Evolutionary conservation across 495 filamentous ascomycete genomes (phyloP), one percentile per base, ranked within the genome.

Genomic region (Aspergillus sclerotioniger): DNA sequence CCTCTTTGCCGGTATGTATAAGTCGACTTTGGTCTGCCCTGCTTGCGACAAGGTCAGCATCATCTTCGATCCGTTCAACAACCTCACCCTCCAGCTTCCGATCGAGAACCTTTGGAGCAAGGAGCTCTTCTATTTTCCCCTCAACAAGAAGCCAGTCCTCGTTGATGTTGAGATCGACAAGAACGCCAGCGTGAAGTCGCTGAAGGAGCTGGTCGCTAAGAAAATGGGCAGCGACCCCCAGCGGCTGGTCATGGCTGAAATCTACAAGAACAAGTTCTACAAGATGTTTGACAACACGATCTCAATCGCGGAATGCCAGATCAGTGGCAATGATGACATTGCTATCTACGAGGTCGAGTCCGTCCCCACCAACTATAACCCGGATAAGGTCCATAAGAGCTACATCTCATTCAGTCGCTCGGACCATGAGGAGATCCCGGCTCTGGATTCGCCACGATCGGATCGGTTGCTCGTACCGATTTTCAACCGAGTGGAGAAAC

Each of bases 31-130:
- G 43, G 84, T 91, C 57, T 98, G 94, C 68, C 95, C 93, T 1
- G 83, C 76, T 8, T 98, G 94, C 67, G 81, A 87, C 55, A 98
- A 98, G 76, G 88, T 96, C 73, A 96, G 91, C 80, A 96, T 98
- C 60, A 98, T 94, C 5, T 98, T 98, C 62, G 94, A 98, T 74
- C 94, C 94, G 2, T 98, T 96, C 81, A 97, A 90, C 75, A 94
- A 91, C 56, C 72, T 98, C 31, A 96, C 95, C 0, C 75, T 98
- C 21, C 95, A 94, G 56, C 76, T 98, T 31, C 95, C 94, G 0
- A 82, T 96, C 56, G 87, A 91, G 63, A 89, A 85, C 53, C 75
- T 88, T 19, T 94, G 90, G 85, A 80, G 73, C 53, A 86, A 87
- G 56, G 76, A 83, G 3, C 76, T 98, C 50, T 86, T 79, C 58